Evolutionary conservation across 441 rosid species (phyloP).

Genomic region (Adansonia rubrostipa): DNA sequence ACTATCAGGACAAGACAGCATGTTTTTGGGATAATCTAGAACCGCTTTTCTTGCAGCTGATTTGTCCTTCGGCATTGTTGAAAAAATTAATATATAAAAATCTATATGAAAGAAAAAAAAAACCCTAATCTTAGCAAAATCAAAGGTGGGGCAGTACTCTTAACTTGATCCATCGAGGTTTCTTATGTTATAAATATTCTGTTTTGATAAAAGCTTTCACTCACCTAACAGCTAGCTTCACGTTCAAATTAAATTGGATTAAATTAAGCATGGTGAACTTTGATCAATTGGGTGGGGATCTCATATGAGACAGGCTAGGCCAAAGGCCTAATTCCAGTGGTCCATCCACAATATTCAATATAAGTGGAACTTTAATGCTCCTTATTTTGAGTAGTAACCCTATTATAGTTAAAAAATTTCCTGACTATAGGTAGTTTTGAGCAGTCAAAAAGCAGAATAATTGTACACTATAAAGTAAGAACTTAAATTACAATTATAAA

Average conservation of each 20-base stretch:
- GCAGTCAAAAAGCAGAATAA: not conserved
- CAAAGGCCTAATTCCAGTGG: slow-evolving; percentile 19
- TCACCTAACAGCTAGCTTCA: slow-evolving; percentile 24
- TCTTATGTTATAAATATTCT: not conserved
- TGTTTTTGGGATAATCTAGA: slow-evolving; percentile 22
- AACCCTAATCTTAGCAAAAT: slow-evolving; percentile 38
- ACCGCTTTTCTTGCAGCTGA: slow-evolving; percentile 18
- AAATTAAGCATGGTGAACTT: not conserved
- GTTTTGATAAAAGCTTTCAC: slow-evolving; percentile 13
- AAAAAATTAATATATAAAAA: not conserved
- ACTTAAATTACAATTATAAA: not conserved
- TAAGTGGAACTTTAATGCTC: slow-evolving; percentile 7
- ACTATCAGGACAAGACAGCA: slow-evolving; percentile 32
- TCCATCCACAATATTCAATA: slow-evolving; percentile 24
- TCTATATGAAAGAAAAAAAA: not conserved
- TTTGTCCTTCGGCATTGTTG: not conserved
- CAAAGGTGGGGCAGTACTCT: not conserved
- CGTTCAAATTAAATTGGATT: not conserved
- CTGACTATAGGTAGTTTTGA: not conserved
- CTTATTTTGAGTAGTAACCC: not conserved
- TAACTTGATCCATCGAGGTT: not conserved
- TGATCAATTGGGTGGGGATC: not conserved
- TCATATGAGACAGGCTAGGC: not conserved
- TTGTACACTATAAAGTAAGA: not conserved
- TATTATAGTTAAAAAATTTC: not conserved